Evolutionary conservation across 768 basidiomycete species (phyloP).

Genomic region (Hortiboletus flavorubellus): DNA sequence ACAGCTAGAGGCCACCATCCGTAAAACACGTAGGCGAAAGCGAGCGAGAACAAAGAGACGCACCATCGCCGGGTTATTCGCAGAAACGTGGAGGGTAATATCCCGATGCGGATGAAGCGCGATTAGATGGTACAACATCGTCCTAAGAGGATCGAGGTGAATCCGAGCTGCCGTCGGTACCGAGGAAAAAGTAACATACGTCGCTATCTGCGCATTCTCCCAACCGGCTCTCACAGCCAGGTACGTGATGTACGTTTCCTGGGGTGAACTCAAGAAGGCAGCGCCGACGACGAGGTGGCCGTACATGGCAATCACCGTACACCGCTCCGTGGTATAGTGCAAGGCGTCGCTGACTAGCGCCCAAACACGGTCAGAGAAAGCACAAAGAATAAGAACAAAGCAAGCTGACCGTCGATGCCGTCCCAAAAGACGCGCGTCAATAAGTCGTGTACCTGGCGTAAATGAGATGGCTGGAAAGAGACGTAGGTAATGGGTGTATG

Average conservation of each 20-base stretch:
- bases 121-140: constrained; percentile 77
- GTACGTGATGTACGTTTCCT: constrained; percentile 82
- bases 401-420: constrained; percentile 62
- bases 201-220: constrained; percentile 77
- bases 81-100: constrained; percentile 80
- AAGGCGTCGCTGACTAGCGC: constrained; percentile 65
- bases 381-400: background rate
- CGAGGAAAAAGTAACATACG: constrained; percentile 38
- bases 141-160: constrained; percentile 35
- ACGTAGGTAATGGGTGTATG: constrained; percentile 60
- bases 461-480: constrained; percentile 54
- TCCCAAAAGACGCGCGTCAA: constrained; percentile 70
- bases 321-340: constrained; percentile 63
- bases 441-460: constrained; percentile 70
- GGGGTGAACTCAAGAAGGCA: constrained; percentile 73
- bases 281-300: constrained; percentile 69
- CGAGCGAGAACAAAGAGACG: background rate
- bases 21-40: background rate
- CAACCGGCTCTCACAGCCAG: constrained; percentile 75
- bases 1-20: constrained; percentile 40
- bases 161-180: background rate
- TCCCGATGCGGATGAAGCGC: constrained; percentile 68
- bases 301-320: constrained; percentile 74
- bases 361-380: background rate
- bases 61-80: constrained; percentile 79